These are phyloP conservation scores for Coemansia aciculifera DNA, from an alignment of 192 early-diverging fungal species.

Conservation along the genomic window DNA sequence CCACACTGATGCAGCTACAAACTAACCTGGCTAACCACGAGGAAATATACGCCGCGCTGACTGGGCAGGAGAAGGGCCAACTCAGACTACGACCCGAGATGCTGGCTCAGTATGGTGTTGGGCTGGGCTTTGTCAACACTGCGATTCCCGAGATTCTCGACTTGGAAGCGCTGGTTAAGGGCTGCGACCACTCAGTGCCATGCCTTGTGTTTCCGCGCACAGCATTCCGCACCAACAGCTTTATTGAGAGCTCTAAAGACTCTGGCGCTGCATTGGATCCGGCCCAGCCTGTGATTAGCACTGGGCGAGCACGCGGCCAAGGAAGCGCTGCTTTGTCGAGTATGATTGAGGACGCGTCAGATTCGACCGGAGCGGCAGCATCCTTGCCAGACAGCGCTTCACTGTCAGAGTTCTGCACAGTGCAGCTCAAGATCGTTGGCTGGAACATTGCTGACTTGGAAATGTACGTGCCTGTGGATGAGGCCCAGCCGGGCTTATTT, in stretches of 20 bases:
- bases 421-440: slow-evolving; percentile 58
- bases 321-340: slow-evolving; percentile 16
- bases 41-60: slow-evolving; percentile 42
- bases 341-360: slow-evolving; percentile 15
- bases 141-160: slow-evolving; percentile 27
- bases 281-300: background rate
- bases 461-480: slow-evolving; percentile 58
- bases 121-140: slow-evolving; percentile 51
- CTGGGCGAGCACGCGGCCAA: background rate
- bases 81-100: slow-evolving; percentile 39
- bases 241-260: slow-evolving; percentile 26
- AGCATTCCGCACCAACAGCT: slow-evolving; percentile 56
- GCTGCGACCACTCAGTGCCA: slow-evolving; percentile 23
- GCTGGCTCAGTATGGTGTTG: slow-evolving; percentile 54
- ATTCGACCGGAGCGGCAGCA: background rate
- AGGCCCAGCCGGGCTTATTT: slow-evolving; percentile 59
- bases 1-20: slow-evolving; percentile 19
- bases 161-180: slow-evolving; percentile 35
- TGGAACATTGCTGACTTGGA: slow-evolving; percentile 48
- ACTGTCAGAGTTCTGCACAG: slow-evolving; percentile 26
- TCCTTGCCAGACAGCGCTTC: background rate
- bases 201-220: slow-evolving; percentile 58
- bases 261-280: background rate
- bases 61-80: slow-evolving; percentile 40
- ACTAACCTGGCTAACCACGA: slow-evolving; percentile 38